Conservation (phyloP, 31 red algal species). For the Asparagopsis taxiformis region DNA sequence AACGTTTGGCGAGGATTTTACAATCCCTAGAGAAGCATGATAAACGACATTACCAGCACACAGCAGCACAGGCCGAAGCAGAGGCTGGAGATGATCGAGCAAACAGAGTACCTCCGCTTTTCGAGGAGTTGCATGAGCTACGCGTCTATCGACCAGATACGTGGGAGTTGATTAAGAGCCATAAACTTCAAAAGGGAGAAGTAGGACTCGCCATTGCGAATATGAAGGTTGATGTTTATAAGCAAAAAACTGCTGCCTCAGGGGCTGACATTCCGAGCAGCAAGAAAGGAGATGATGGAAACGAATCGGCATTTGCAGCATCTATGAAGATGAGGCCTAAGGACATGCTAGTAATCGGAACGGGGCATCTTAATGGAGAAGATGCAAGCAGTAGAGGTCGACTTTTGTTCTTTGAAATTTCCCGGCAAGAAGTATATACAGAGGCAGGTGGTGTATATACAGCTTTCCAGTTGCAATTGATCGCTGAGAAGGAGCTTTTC, state of each 20-base stretch:
- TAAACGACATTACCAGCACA: constrained; percentile 72
- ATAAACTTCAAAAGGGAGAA: constrained; percentile 79
- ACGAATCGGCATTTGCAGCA: constrained; percentile 77
- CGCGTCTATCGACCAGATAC: constrained; percentile 90
- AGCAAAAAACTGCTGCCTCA: constrained; percentile 43
- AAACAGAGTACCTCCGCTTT: constrained; percentile 73
- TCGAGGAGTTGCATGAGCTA: constrained; percentile 87
- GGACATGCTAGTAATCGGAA: constrained; percentile 94
- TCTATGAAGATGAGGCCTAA: constrained; percentile 83
- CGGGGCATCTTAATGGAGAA: constrained; percentile 91
- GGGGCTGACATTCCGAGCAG: constrained; percentile 46
- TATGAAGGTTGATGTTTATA: constrained; percentile 90
- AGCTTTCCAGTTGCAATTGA: constrained; percentile 91
- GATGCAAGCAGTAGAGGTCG: constrained; percentile 90
- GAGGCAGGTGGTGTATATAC: constrained; percentile 74
- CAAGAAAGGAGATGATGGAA: constrained; percentile 71
- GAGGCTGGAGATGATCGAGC: constrained; percentile 67
- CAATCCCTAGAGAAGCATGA: constrained; percentile 84
- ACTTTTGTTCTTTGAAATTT: constrained; percentile 91
- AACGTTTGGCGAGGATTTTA: constrained; percentile 66
- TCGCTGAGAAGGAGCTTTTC: constrained; percentile 95
- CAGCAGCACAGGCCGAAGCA: constrained; percentile 77
- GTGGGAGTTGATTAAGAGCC: constrained; percentile 90
- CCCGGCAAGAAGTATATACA: constrained; percentile 79
- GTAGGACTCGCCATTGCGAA: constrained; percentile 82